Base-by-base conservation (phyloP, 768 basidiomycete species). In the Boletus reticuloceps region DNA sequence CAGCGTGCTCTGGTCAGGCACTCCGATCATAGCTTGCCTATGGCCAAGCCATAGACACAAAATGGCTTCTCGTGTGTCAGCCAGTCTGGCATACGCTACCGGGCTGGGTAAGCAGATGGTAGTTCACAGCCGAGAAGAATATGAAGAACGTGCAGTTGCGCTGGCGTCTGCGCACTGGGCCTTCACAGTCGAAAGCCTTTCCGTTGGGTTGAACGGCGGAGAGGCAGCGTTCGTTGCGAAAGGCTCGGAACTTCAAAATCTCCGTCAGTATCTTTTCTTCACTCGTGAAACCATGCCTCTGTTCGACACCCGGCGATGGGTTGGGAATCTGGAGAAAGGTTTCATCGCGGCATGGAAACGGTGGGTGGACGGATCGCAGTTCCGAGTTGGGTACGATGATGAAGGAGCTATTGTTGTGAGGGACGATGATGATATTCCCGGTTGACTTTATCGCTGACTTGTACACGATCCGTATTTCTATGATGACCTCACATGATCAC, bases 1-100 rank as follows among this genome's bases (percentile, higher is more conserved):
- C 61, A 79, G 78, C 61, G 76, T 81, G 34, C 66, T 81, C 25
- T 81, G 79, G 80, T 71, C 77, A 0, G 79, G 80, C 10, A 81
- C 80, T 2, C 80, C 80, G 29, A 70, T 81, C 37, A 60, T 81
- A 29, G 79, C 80, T n/a, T 72, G 69, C 42, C 51, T 71, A 19
- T 80, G 68, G 70, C 77, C 79, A 8, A 74, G 69, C 53, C 74
- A 81, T 54, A 55, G 62, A 38, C 69, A 77, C 58, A 81, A 79
- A 61, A 81, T 81, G 78, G 76, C 74, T 51, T 79, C 78, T 17
- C 74, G 80, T 8, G 80, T 82, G 27, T 79, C 72, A 4, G 77
- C 80, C 20, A 78, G 77, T 56, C 74, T 80, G 44, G 79, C 72
- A 8, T 61, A 69, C 37, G 80, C 79, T 4, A 81, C 80, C 1